Conservation (phyloP, 305 asterid genomes). For the Fraxinus greggii region DNA sequence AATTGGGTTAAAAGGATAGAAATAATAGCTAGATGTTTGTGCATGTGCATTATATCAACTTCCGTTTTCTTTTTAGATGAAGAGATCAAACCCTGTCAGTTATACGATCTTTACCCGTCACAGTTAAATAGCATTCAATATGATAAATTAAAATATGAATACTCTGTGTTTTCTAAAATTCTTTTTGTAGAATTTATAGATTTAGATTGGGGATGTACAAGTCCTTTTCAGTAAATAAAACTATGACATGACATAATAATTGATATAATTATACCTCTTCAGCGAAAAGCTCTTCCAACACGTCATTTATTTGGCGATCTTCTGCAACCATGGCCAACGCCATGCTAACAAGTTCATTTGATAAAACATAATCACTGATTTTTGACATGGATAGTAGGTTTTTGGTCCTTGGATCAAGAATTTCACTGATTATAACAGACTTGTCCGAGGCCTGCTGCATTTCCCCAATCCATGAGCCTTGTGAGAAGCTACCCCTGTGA, state of each 20-base stretch:
- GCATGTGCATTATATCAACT: neutral
- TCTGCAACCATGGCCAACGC: constrained; percentile 96
- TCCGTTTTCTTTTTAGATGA: neutral
- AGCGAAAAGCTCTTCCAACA: constrained; percentile 86
- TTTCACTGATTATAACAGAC: constrained; percentile 90
- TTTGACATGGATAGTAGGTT: constrained; percentile 81
- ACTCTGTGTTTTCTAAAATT: too few species aligned
- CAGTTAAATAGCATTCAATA: neutral
- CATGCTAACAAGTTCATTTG: constrained; percentile 95
- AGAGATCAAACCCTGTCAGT: neutral
- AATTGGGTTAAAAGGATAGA: neutral
- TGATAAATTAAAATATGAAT: neutral
- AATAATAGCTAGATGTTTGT: neutral
- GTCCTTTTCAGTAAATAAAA: constrained; percentile 2
- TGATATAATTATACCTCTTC: constrained; percentile 57
- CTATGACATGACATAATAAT: neutral
- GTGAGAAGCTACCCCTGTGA: constrained; percentile 70
- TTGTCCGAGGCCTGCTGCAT: constrained; percentile 96
- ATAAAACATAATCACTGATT: constrained; percentile 85
- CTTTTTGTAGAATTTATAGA: neutral
- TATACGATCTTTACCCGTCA: neutral
- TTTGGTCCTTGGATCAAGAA: constrained; percentile 91
- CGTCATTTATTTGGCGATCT: constrained; percentile 88
- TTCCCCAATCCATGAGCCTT: constrained; percentile 95
- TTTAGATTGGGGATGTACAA: neutral